A percentile compares a stretch with the other conserved stretches of the same genome.
phyloP scores from a whole-genome alignment of 495 filamentous ascomycete genomes.

The Penicillium lividum region DNA sequence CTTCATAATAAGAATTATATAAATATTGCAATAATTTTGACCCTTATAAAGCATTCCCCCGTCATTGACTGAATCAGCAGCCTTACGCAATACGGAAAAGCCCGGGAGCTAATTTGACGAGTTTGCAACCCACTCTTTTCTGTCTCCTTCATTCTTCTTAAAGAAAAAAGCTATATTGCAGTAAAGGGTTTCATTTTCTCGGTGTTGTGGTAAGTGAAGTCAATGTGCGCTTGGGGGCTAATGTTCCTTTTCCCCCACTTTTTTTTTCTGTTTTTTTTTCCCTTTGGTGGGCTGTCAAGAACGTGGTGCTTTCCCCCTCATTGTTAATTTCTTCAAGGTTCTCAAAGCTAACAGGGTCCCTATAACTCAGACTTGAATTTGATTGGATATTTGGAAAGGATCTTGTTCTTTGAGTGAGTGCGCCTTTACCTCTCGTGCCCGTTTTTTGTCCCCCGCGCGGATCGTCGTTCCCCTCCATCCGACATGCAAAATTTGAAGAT shows the following conservation, averaged over 20 bases:
- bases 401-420: constrained; percentile 35
- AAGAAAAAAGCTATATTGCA: neutral
- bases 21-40: too few relatives aligned
- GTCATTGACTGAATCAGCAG: constrained; percentile 11
- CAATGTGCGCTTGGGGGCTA: constrained; percentile 11
- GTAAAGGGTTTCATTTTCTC: constrained; percentile 11
- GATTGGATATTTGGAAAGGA: neutral
- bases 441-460: constrained; percentile 12
- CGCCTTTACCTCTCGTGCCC: neutral
- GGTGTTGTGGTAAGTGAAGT: constrained; percentile 26
- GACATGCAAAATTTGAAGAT: constrained; percentile 8
- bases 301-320: constrained; percentile 23
- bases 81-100: constrained; percentile 50
- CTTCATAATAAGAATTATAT: neutral
- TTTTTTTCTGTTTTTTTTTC: constrained; percentile 21
- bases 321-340: constrained; percentile 31
- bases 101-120: constrained; percentile 44
- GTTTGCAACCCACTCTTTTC: constrained; percentile 28
- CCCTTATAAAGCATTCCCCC: too few relatives aligned
- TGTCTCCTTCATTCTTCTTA: constrained; percentile 18
- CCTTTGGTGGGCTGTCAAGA: constrained; percentile 35
- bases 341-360: constrained; percentile 31
- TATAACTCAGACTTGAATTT: constrained; percentile 3
- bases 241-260: constrained; percentile 25
- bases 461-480: constrained; percentile 19